phyloP scores from a whole-genome alignment of 2,329 filamentous ascomycete genomes.

The Tolypocladium tundrense region DNA sequence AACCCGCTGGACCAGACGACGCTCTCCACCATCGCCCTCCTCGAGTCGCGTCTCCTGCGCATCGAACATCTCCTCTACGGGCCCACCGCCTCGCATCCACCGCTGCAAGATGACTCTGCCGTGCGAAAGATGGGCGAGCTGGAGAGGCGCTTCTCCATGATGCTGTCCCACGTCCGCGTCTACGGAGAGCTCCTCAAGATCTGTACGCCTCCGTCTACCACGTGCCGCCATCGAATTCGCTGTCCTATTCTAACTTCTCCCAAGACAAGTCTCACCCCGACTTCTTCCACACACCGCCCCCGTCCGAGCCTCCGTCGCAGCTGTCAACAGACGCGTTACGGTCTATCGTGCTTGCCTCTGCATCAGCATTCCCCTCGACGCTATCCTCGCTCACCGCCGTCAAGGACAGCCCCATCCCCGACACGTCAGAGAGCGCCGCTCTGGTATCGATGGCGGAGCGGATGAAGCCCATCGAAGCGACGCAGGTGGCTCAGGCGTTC shows the following conservation, averaged over 20 bases:
- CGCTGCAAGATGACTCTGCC: constrained; percentile 28
- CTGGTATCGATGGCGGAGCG: constrained; percentile 50
- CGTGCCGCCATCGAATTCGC: not conserved
- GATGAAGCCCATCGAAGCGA: constrained; percentile 50
- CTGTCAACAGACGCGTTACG: constrained; percentile 41
- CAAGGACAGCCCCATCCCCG: constrained; percentile 45
- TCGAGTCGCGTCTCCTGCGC: constrained; percentile 48
- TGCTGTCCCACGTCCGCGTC: constrained; percentile 41
- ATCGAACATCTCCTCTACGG: constrained; percentile 51
- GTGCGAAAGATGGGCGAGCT: constrained; percentile 36
- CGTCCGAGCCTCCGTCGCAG: constrained; percentile 38
- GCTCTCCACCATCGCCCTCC: constrained; percentile 42
- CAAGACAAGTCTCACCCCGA: constrained; percentile 43
- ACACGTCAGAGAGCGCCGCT: constrained; percentile 41
- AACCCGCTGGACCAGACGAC: constrained; percentile 39
- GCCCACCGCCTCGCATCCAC: constrained; percentile 19
- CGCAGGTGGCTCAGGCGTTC: constrained; percentile 50
- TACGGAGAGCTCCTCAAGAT: constrained; percentile 51
- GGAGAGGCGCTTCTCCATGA: constrained; percentile 40
- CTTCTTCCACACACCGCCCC: constrained; percentile 39
- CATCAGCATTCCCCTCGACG: constrained; percentile 43
- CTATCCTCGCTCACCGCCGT: constrained; percentile 49
- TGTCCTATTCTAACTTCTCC: not conserved
- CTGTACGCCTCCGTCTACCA: constrained; percentile 31
- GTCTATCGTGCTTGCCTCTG: constrained; percentile 45